These are phyloP conservation scores for Verticillium tricorpus DNA, from an alignment of 2,329 filamentous ascomycete genomes.

Conservation along the genomic window DNA sequence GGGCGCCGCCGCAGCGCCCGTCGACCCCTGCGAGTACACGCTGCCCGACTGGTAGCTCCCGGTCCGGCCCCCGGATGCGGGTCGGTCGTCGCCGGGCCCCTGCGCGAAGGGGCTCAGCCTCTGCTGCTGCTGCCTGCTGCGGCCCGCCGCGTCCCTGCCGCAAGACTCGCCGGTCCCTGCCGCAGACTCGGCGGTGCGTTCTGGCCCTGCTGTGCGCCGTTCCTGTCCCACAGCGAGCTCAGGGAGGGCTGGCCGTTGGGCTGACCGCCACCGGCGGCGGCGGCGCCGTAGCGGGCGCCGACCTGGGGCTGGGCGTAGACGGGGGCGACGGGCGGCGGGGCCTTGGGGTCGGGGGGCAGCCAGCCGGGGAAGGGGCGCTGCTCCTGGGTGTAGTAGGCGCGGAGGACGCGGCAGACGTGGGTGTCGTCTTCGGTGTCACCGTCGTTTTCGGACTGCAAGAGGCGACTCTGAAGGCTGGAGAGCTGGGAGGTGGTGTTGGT, in stretches of 20 bases:
- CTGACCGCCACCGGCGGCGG: slow-evolving; percentile 28
- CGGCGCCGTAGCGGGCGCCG: slow-evolving; percentile 46
- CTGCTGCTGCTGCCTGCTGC: slow-evolving; percentile 14
- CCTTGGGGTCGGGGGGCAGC: slow-evolving; percentile 88
- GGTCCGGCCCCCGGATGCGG: slow-evolving; percentile 66
- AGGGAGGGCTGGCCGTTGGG: slow-evolving; percentile 27
- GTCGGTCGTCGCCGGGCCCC: slow-evolving; percentile 39
- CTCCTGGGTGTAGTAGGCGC: slow-evolving; percentile 89
- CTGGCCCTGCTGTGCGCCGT: slow-evolving; percentile 27
- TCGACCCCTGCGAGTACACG: slow-evolving; percentile 19
- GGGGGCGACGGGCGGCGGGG: slow-evolving; percentile 50
- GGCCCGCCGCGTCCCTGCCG: slow-evolving; percentile 31
- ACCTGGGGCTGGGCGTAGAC: slow-evolving; percentile 46
- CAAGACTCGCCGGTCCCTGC: slow-evolving; percentile 40
- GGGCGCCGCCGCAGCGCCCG: slow-evolving; percentile 29
- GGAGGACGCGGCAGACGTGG: slow-evolving; percentile 88
- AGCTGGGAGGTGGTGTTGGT: slow-evolving; percentile 62
- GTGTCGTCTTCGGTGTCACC: slow-evolving; percentile 84
- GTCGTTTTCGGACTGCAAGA: slow-evolving; percentile 62
- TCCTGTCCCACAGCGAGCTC: slow-evolving; percentile 56
- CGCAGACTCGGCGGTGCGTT: slow-evolving; percentile 39
- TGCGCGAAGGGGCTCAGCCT: slow-evolving; percentile 27
- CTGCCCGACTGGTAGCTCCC: slow-evolving; percentile 66
- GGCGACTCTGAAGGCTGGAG: slow-evolving; percentile 62
- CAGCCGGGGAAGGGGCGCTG: slow-evolving; percentile 75